phyloP scores from a whole-genome alignment of 768 basidiomycete genomes.

The Sistotremastrum suecicum region DNA sequence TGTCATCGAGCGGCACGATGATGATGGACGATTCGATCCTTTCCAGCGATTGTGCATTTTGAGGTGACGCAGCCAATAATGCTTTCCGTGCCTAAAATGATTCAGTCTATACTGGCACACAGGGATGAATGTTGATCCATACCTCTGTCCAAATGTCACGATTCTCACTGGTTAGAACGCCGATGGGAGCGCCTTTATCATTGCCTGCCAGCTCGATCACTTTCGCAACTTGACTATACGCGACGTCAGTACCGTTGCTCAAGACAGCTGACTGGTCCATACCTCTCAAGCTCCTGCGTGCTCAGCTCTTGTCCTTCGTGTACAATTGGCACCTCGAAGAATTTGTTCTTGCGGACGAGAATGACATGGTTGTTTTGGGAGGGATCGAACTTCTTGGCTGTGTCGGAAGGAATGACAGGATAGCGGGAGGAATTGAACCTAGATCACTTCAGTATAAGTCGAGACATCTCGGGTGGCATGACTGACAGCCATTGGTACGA shows the following conservation, averaged over 20 bases:
- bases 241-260: slow-evolving; percentile 1
- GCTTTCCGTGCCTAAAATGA: slow-evolving; percentile 36
- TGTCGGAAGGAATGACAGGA: slow-evolving; percentile 73
- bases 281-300: slow-evolving; percentile 72
- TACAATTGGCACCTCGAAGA: slow-evolving; percentile 68
- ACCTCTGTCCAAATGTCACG: slow-evolving; percentile 84
- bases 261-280: slow-evolving; percentile 8
- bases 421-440: slow-evolving; percentile 91
- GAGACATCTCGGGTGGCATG: not conserved
- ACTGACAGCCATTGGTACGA: slow-evolving; percentile 90
- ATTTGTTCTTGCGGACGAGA: slow-evolving; percentile 82
- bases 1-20: slow-evolving; percentile 75
- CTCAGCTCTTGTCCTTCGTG: slow-evolving; percentile 59
- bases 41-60: slow-evolving; percentile 54
- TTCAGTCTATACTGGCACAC: slow-evolving; percentile 4
- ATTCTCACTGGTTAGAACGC: slow-evolving; percentile 80
- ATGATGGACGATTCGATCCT: slow-evolving; percentile 86
- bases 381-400: slow-evolving; percentile 68
- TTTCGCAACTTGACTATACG: slow-evolving; percentile 44
- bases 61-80: slow-evolving; percentile 46
- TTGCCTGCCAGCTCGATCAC: slow-evolving; percentile 52
- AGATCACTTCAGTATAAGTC: not conserved
- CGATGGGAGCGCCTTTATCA: slow-evolving; percentile 39
- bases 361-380: slow-evolving; percentile 72
- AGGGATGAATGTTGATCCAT: slow-evolving; percentile 8